These are phyloP conservation scores for Talaromyces wortmannii DNA, from an alignment of 495 filamentous ascomycete species.

Conservation along the genomic window DNA sequence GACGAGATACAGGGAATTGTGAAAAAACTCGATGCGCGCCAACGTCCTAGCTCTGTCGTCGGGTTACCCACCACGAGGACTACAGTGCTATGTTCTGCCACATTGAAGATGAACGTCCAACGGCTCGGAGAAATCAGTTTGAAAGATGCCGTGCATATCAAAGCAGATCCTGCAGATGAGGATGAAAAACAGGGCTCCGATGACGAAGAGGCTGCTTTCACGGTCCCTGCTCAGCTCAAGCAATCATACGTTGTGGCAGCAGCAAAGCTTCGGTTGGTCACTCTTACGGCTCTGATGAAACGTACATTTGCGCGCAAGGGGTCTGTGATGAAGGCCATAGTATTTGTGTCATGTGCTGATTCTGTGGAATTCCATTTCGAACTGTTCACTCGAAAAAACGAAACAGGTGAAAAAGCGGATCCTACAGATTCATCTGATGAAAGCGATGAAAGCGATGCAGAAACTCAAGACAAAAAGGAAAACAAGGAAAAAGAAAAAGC, in stretches of 20 bases:
- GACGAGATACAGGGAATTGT: constrained; percentile 79
- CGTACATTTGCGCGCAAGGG: constrained; percentile 79
- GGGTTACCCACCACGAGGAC: constrained; percentile 69
- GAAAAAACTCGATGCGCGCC: constrained; percentile 54
- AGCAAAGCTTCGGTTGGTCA: constrained; percentile 82
- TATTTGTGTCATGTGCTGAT: constrained; percentile 95
- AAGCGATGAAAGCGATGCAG: constrained; percentile 15
- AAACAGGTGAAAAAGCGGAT: constrained; percentile 17
- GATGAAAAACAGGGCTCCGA: constrained; percentile 41
- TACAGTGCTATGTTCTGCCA: constrained; percentile 92
- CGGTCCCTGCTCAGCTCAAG: constrained; percentile 87
- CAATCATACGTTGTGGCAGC: constrained; percentile 83
- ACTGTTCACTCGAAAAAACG: constrained; percentile 55
- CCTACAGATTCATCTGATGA: constrained; percentile 10
- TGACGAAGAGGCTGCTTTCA: constrained; percentile 40
- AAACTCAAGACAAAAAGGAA: constrained; percentile 1
- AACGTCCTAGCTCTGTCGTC: constrained; percentile 35
- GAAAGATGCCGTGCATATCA: constrained; percentile 85
- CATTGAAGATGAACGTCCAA: constrained; percentile 94
- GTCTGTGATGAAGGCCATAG: constrained; percentile 86
- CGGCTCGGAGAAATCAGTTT: constrained; percentile 87
- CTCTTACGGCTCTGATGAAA: constrained; percentile 75
- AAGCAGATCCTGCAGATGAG: constrained; percentile 49
- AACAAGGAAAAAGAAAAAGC: constrained; percentile 15
- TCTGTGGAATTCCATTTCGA: constrained; percentile 96